Base-by-base conservation (phyloP, 2,329 filamentous ascomycete species). In the Clonostachys sp. region DNA sequence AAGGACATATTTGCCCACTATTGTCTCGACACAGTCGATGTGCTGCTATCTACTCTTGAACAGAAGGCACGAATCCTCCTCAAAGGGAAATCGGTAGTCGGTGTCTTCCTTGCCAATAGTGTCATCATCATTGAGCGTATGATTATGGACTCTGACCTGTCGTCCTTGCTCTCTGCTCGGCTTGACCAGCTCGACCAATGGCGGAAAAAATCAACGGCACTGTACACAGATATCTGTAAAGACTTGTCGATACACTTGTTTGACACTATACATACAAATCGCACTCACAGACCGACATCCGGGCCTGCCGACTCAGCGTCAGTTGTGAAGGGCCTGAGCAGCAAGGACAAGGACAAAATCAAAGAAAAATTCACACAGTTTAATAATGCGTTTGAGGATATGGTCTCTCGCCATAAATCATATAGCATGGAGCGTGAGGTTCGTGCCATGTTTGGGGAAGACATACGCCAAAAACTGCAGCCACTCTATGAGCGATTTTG, bases 311-410 rank as follows among this genome's bases (percentile, higher is more conserved):
- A 96, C 65, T 94, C 89, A 3, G 83, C 84, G 14, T 86, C 87
- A 1, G 87, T 96, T 49, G 76, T 97, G 50, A 96, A 95, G 66
- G 81, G 81, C 1, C 74, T 97, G 4, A 84, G 81, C 42, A 90
- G 86, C 58, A 96, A 96, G 65, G 94, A 99, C 62, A 95, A 92
- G 66, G 94, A 99, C 62, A 86, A 84, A 49, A 95, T 97, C 69
- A 99, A 99, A 69, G 84, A 90, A 66, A 97, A 97, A 68, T 99
- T 96, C 67, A 84, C 87, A 57, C 82, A 83, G 40, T 99, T 99
- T 74, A 99, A 99, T 64, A 74, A 79, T 9, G 83, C 80, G 41
- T 99, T 99, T 61, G 94, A 99, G 54, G 91, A 95, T 33, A 80
- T 96, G 66, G 84, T 96, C 7, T 69, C 78, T 34, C 84, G 83